Conservation (phyloP, 108 stramenopile species). For the Stephanodiscus triporus region DNA sequence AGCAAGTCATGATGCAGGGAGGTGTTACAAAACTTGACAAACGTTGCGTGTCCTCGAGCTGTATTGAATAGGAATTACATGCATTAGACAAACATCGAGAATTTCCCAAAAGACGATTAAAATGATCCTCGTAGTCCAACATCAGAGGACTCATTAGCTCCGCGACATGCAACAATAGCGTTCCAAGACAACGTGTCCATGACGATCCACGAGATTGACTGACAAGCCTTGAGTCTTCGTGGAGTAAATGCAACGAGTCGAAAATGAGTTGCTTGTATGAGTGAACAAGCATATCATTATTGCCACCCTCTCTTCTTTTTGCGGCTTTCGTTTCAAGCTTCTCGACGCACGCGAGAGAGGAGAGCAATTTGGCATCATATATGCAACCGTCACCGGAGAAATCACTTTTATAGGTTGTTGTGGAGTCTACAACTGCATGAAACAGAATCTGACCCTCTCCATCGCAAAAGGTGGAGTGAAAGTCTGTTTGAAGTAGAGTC, state of each 20-base stretch:
- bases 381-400: background rate
- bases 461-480: slow-evolving; percentile 30
- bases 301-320: background rate
- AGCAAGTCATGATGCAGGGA: slow-evolving; percentile 50
- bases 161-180: slow-evolving; percentile 38
- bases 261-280: slow-evolving; percentile 47
- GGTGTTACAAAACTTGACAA: slow-evolving; percentile 26
- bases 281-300: slow-evolving; percentile 8
- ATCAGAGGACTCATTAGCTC: slow-evolving; percentile 36
- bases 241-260: slow-evolving; percentile 72
- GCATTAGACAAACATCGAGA: slow-evolving; percentile 31
- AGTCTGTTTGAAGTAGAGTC: slow-evolving; percentile 37
- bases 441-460: slow-evolving; percentile 45
- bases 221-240: slow-evolving; percentile 73
- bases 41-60: background rate
- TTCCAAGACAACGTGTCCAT: slow-evolving; percentile 35
- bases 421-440: background rate
- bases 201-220: slow-evolving; percentile 31
- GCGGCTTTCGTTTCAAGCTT: background rate
- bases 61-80: background rate
- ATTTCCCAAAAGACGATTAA: slow-evolving; percentile 48
- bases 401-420: background rate
- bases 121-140: slow-evolving; percentile 61
- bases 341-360: slow-evolving; percentile 17
- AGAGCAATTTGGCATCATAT: slow-evolving; percentile 15